These are phyloP conservation scores for Yamadazyma diddensiae DNA, from an alignment of 1,139 yeast genomes.

Conservation along the genomic window DNA sequence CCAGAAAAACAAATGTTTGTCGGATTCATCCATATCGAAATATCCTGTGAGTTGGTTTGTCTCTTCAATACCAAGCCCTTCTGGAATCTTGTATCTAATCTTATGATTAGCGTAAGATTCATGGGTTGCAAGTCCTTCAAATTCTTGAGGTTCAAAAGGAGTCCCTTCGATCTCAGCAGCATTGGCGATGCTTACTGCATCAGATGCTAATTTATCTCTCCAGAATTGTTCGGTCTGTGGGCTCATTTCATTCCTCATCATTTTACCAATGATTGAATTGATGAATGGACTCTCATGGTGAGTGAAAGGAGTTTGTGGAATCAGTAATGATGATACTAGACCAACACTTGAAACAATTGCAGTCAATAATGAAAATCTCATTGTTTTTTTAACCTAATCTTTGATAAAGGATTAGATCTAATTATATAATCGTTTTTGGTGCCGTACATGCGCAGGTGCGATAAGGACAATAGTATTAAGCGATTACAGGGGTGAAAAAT, in stretches of 20 bases:
- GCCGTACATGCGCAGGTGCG: too few species aligned
- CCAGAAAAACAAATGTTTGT: conserved; percentile 78
- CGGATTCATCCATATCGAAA: conserved; percentile 47
- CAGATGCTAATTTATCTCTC: background rate
- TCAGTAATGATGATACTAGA: background rate
- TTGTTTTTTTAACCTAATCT: too few species aligned
- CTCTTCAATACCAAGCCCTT: conserved; percentile 36
- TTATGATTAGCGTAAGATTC: conserved; percentile 3
- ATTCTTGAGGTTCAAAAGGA: conserved; percentile 1
- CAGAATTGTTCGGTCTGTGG: conserved; percentile 1
- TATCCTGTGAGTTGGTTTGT: conserved; percentile 59
- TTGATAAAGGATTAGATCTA: too few species aligned
- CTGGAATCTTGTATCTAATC: conserved; percentile 4
- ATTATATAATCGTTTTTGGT: too few species aligned
- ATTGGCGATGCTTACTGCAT: background rate
- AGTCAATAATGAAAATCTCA: too few species aligned
- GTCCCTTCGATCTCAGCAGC: conserved; percentile 4
- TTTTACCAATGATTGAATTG: background rate
- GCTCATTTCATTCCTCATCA: background rate
- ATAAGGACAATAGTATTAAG: too few species aligned
- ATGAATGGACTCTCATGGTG: conserved; percentile 1
- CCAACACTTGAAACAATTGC: too few species aligned
- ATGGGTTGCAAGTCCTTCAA: background rate
- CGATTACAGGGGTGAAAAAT: too few species aligned
- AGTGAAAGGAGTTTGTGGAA: conserved; percentile 4